Evolutionary conservation across 306 rosid genomes (phyloP).

Genomic region (Parietaria judaica): DNA sequence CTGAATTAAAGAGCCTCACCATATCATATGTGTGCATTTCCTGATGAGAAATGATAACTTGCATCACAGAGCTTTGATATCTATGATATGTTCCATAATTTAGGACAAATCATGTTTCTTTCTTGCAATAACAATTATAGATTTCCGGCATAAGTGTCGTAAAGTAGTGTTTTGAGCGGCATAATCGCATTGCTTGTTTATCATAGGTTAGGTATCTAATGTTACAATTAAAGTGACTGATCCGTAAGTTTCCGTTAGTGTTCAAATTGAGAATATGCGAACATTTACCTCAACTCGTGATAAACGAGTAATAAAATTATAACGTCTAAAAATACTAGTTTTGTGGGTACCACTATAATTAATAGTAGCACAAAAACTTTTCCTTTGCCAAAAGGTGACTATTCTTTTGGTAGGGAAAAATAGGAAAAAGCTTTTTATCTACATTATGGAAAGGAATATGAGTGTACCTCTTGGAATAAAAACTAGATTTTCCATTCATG

Average conservation of each 20-base stretch:
- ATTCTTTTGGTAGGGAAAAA: not conserved
- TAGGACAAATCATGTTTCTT: not conserved
- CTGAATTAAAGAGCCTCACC: not conserved
- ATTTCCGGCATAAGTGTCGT: no score
- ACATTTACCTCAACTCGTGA: no score
- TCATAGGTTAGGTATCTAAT: no score
- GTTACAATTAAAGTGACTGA: no score
- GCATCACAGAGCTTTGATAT: not conserved
- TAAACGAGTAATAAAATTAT: no score
- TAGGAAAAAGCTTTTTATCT: not conserved
- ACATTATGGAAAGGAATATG: not conserved
- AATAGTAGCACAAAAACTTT: not conserved
- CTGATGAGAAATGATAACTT: not conserved
- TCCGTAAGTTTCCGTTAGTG: no score
- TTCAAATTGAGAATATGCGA: no score
- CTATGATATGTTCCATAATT: not conserved
- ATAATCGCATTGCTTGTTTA: no score
- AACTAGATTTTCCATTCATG: no score
- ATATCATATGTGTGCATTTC: not conserved
- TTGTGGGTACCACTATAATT: not conserved
- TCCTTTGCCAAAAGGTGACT: not conserved
- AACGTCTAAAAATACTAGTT: no score
- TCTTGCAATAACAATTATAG: no score
- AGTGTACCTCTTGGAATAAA: not conserved
- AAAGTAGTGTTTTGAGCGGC: no score